Percentiles rank a stretch among this genome's conserved stretches.
phyloP scores from a whole-genome alignment of 306 rosid species.

The Quercus variabilis region DNA sequence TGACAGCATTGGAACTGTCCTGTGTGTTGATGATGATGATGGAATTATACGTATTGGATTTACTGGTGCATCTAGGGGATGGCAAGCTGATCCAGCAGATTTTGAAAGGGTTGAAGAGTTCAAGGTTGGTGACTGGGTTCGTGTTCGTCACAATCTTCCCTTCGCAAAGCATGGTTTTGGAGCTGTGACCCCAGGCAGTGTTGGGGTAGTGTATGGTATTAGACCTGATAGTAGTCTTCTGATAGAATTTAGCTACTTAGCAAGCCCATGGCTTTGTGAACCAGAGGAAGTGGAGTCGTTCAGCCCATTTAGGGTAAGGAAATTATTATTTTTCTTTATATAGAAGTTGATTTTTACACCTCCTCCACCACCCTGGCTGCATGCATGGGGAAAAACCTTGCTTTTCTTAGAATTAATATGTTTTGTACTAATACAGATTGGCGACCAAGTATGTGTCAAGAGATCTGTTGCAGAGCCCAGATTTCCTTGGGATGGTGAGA shows the following conservation, averaged over 20 bases:
- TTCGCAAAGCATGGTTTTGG: conserved; percentile 95
- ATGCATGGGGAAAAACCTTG: neutral
- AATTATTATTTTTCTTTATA: conserved; percentile 5
- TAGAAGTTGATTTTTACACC: neutral
- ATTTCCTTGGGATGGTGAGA: conserved; percentile 99
- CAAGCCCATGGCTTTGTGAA: conserved; percentile 98
- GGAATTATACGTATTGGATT: conserved; percentile 96
- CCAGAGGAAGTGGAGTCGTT: conserved; percentile 98
- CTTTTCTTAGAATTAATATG: conserved; percentile 5
- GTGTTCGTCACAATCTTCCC: conserved; percentile 91
- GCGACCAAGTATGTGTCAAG: conserved; percentile 85
- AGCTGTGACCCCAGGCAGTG: conserved; percentile 94
- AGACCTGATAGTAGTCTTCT: conserved; percentile 94
- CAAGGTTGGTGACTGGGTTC: conserved; percentile 98
- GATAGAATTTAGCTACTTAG: conserved; percentile 89
- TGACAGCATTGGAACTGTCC: conserved; percentile 94
- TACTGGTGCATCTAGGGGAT: conserved; percentile 99
- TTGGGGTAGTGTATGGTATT: conserved; percentile 88
- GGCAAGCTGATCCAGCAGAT: conserved; percentile 99
- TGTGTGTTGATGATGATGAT: conserved; percentile 89
- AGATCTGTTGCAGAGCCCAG: conserved; percentile 99
- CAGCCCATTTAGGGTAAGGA: conserved; percentile 74
- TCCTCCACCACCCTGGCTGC: neutral
- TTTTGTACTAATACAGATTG: conserved; percentile 58
- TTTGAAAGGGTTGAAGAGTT: conserved; percentile 98